phyloP scores from a whole-genome alignment of 108 stramenopile genomes.

The Parietichytrium sp. region DNA sequence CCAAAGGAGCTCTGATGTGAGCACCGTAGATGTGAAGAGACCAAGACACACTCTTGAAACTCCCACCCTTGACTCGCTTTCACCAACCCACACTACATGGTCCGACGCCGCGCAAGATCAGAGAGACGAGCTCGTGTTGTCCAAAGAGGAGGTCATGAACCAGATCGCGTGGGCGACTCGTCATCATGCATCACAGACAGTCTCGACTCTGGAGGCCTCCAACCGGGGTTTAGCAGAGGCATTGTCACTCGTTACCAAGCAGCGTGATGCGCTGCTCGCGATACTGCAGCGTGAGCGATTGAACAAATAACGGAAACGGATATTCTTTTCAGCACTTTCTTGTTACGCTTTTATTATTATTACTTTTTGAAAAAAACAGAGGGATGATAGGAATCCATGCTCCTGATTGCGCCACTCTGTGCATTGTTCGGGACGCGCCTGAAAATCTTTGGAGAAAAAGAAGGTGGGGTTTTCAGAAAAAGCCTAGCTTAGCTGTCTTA shows the following conservation, averaged over 20 bases:
- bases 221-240: slow-evolving; percentile 13
- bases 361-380: too few species aligned
- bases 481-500: too few species aligned
- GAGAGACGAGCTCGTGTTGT: not conserved
- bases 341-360: too few species aligned
- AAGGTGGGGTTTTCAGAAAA: too few species aligned
- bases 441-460: too few species aligned
- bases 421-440: too few species aligned
- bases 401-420: too few species aligned
- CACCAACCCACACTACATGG: not conserved
- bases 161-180: not conserved
- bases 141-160: not conserved
- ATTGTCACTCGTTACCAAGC: not conserved
- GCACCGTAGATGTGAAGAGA: not conserved
- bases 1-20: not conserved
- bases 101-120: not conserved
- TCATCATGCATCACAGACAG: not conserved
- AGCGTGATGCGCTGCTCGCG: not conserved
- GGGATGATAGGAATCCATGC: too few species aligned
- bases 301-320: too few species aligned
- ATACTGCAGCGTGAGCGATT: too few species aligned
- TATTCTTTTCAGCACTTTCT: too few species aligned
- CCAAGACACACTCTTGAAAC: not conserved
- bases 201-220: not conserved
- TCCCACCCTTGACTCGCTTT: not conserved